Base-by-base conservation (phyloP, 225 moss, liverwort and hornwort genomes). In the Thuidium tamariscinum region DNA sequence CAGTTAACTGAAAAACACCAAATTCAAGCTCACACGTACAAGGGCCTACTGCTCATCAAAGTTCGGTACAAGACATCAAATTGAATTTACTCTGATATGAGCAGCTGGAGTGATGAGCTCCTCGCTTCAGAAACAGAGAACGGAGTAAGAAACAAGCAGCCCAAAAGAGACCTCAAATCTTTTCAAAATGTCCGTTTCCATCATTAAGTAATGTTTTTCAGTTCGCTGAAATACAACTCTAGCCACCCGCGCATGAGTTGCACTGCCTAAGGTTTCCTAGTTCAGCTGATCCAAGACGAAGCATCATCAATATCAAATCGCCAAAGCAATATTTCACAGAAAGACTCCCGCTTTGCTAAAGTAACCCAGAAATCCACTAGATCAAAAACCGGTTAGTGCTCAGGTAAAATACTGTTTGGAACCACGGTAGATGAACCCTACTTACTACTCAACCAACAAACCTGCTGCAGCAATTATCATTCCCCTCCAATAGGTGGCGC, bases 361-460 rank as follows among this genome's bases (percentile, higher is more conserved):
- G 84, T 79, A 82, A 78, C 87, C 89, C 87, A 67, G 59, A 91
- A 87, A 81, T 84, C 77, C 89, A 91, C 82, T 77, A 80, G 89
- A 89, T 89, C 89, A 89, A 91, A 88, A 91, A 77, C 85, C 86
- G 83, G 89, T 89, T 88, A 88, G 89, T 84, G 85, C 89, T 89
- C 85, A 85, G 82, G 85, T 87, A 85, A 85, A 82, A 82, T 81
- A 84, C 82, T 87, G 85, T 82, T 87, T 68, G 82, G 87, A 81
- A 41, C 85, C 60, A 88, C 83, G 54, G 74, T 62, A 82, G 85
- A 76, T 70, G 55, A 81, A 74, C 51, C 76, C 86, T 86, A 83
- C 69, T 80, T 83, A 83, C 77, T 85, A 85, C 91, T 87, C 76
- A 81, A 86, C 89, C 86, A 89, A 89, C 88, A 71, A 76, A 89